phyloP scores from a whole-genome alignment of 441 rosid species.

The Gossypium lobatum region DNA sequence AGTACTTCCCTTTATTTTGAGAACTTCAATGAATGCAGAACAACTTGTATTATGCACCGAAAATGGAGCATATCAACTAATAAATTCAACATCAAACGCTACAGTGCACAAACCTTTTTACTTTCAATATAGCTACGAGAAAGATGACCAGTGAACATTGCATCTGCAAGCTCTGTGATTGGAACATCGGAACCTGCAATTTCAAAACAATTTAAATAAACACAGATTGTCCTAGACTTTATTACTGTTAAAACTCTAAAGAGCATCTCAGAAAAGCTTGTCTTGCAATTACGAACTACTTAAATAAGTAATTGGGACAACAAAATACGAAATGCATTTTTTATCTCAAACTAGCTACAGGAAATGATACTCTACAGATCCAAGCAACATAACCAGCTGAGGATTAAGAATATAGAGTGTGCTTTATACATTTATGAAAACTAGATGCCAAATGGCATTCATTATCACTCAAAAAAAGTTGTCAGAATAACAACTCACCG shows the following conservation, averaged over 20 bases:
- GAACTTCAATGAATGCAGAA: not conserved
- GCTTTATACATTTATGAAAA: not conserved
- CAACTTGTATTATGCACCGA: not conserved
- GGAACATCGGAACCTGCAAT: slow-evolving; percentile 63
- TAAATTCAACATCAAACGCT: not conserved
- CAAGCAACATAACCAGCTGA: not conserved
- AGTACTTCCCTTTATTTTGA: not conserved
- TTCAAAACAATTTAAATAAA: too few species aligned
- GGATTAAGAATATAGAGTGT: not conserved
- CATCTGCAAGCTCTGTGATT: slow-evolving; percentile 61
- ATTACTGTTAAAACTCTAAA: not conserved
- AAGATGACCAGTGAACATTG: slow-evolving; percentile 54
- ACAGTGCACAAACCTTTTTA: slow-evolving; percentile 39
- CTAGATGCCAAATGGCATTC: not conserved
- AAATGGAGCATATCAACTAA: not conserved
- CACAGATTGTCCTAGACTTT: not conserved
- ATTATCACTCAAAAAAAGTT: slow-evolving; percentile 13
- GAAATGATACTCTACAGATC: not conserved
- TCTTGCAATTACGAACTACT: not conserved
- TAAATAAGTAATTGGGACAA: not conserved
- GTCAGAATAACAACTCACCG: slow-evolving; percentile 41
- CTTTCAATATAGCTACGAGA: slow-evolving; percentile 22
- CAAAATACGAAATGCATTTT: not conserved
- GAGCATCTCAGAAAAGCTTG: not conserved
- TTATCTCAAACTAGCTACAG: not conserved